Evolutionary conservation across 495 filamentous ascomycete genomes (phyloP), one percentile per base, ranked within the genome.

Genomic region (Penicillium robsamsonii): DNA sequence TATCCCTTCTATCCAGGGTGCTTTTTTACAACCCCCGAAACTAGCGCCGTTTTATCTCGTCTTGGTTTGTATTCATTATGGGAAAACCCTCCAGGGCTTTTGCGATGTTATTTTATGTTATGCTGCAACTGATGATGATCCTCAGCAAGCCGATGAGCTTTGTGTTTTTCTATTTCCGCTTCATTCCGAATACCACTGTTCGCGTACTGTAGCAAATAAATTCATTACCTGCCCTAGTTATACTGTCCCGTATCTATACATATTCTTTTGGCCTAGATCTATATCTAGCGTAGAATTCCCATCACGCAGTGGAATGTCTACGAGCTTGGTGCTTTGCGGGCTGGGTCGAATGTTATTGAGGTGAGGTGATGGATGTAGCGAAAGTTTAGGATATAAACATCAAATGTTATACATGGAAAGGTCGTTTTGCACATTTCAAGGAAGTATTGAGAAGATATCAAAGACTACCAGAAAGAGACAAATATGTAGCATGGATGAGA

Each of bases 131-230:
- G 25, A 62, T 52, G 46, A 55, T 42, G 46, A 35, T 50, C 29
- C 48, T 52, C 56, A 63, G 60, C 54, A 41, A 51, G 45, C 57
- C 38, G 48, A 41, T n/a, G 9, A 27, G 35, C 17, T 30, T 45
- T 43, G 37, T 50, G 25, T 13, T 38, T 37, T 57, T 24, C n/a
- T 46, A 9, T 53, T 27, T 40, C 31, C 18, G 41, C 37, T 52
- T 33, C 45, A 46, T n/a, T 61, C 41, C 46, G 38, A 63, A 63
- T 63, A 63, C 61, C 61, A 63, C 42, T 51, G 27, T 60, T 55
- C 35, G 42, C 44, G 22, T 55, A 46, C 44, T 65, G 53, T 60
- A 56, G 51, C 48, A 35, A 30, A 62, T 58, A 46, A 43, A 50
- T 38, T 12, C 25, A 46, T 46, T 33, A 5, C 41, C n/a, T 40